Conservation (phyloP, 139 green algal species). For the Chlamydomonas eustigma region DNA sequence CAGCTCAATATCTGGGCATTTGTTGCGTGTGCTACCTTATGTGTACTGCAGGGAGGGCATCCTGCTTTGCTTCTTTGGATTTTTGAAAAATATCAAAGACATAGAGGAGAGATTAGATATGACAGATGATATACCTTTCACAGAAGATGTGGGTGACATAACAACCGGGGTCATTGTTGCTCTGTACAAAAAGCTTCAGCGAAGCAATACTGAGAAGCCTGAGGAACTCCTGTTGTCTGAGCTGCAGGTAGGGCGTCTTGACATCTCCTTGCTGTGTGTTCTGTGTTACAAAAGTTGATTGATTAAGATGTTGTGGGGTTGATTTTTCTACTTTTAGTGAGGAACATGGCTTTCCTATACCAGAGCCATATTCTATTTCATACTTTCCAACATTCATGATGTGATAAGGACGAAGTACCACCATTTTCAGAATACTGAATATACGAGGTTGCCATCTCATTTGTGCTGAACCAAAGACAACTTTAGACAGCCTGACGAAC, state of each 20-base stretch:
- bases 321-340: too few relatives aligned
- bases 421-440: too few relatives aligned
- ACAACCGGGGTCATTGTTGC: conserved; percentile 40
- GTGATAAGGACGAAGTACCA: too few relatives aligned
- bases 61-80: conserved; percentile 39
- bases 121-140: neutral
- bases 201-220: conserved; percentile 10
- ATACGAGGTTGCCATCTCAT: too few relatives aligned
- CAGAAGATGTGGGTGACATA: conserved; percentile 20
- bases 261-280: too few relatives aligned
- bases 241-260: conserved; percentile 63
- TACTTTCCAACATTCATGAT: too few relatives aligned
- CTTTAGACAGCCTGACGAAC: too few relatives aligned
- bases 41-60: neutral
- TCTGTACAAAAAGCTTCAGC: conserved; percentile 34
- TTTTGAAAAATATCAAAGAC: conserved; percentile 56
- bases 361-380: too few relatives aligned
- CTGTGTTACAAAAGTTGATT: too few relatives aligned
- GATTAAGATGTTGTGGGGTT: too few relatives aligned
- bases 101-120: conserved; percentile 23
- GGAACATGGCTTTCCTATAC: too few relatives aligned
- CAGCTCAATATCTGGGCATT: neutral
- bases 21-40: conserved; percentile 11
- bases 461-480: too few relatives aligned
- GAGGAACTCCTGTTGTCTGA: conserved; percentile 72